phyloP scores from a whole-genome alignment of 129 eudicot genomes.

The Artemisia argyi region DNA sequence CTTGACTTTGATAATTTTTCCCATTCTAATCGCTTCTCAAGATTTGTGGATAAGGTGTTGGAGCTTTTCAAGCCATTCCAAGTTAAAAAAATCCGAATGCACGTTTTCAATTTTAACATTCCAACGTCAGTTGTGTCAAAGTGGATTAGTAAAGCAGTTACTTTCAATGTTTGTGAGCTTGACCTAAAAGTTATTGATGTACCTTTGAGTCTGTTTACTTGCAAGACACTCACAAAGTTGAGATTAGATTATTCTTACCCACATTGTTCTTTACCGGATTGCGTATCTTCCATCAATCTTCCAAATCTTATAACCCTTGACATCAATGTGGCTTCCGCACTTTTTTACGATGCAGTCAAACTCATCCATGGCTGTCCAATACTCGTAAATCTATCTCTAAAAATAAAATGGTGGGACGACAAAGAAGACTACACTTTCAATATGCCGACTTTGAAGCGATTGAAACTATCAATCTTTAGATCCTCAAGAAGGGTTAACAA shows the following conservation, averaged over 20 bases:
- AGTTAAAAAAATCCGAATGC: too few relatives aligned
- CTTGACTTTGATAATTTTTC: too few relatives aligned
- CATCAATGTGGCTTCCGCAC: not conserved
- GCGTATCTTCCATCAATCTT: not conserved
- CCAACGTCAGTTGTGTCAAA: not conserved
- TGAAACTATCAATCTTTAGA: not conserved
- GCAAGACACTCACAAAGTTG: slow-evolving; percentile 22
- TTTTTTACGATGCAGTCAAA: not conserved
- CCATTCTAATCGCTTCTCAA: too few relatives aligned
- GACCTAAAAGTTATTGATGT: not conserved
- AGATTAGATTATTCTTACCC: not conserved
- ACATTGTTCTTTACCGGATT: not conserved
- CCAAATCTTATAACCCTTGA: slow-evolving; percentile 19
- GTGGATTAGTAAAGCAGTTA: not conserved
- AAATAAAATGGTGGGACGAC: too few relatives aligned
- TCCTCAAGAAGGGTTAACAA: not conserved
- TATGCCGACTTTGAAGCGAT: slow-evolving; percentile 18
- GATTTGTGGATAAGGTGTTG: too few relatives aligned
- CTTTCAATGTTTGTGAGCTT: slow-evolving; percentile 15
- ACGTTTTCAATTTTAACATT: not conserved
- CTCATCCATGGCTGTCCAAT: slow-evolving; percentile 10
- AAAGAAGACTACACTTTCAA: slow-evolving; percentile 2
- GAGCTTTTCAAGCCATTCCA: too few relatives aligned
- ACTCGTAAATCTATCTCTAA: not conserved
- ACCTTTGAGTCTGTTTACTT: slow-evolving; percentile 21